Percentiles rank a stretch among this genome's conserved stretches.
phyloP scores from a whole-genome alignment of 2,329 filamentous ascomycete genomes.

The Nakataea oryzae region DNA sequence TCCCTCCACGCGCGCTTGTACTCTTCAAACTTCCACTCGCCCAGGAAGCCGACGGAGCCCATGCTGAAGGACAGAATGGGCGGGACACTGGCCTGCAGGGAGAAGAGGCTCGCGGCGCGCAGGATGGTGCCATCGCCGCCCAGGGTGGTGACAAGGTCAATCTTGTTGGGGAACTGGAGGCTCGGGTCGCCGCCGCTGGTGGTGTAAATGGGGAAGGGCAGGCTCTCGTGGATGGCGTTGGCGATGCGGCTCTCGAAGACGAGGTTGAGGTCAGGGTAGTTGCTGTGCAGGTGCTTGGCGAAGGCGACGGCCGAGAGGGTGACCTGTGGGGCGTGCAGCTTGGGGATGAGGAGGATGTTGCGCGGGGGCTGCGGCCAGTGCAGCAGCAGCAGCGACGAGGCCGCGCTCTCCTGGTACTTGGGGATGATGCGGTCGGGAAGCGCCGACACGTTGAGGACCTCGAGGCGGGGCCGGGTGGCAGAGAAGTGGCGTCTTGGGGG shows the following conservation, averaged over 20 bases:
- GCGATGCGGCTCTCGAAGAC: constrained; percentile 76
- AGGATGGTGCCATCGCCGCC: constrained; percentile 90
- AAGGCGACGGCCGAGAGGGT: constrained; percentile 42
- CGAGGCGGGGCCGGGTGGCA: constrained; percentile 27
- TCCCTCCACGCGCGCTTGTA: constrained; percentile 88
- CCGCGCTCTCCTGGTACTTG: constrained; percentile 49
- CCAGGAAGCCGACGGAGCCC: constrained; percentile 89
- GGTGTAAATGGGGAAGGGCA: constrained; percentile 67
- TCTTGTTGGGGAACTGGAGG: constrained; percentile 59
- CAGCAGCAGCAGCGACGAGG: constrained; percentile 43
- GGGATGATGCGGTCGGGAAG: constrained; percentile 50
- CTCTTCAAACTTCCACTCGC: constrained; percentile 92
- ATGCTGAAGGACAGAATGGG: constrained; percentile 93
- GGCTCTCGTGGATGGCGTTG: constrained; percentile 53
- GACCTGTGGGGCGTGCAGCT: constrained; percentile 44
- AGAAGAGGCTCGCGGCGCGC: constrained; percentile 78
- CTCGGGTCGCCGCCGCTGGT: constrained; percentile 31
- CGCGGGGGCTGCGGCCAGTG: constrained; percentile 43
- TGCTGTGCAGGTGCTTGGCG: constrained; percentile 62
- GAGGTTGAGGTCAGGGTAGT: constrained; percentile 72
- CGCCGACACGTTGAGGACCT: constrained; percentile 37
- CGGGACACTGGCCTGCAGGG: constrained; percentile 69
- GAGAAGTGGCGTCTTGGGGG: constrained; percentile 33
- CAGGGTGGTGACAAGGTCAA: constrained; percentile 81
- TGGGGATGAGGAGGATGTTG: constrained; percentile 48